Percentiles rank a stretch among this genome's conserved stretches.
These are phyloP conservation scores for Blastomyces gilchristii DNA, from an alignment of 2,329 filamentous ascomycete species.

Conservation along the genomic window DNA sequence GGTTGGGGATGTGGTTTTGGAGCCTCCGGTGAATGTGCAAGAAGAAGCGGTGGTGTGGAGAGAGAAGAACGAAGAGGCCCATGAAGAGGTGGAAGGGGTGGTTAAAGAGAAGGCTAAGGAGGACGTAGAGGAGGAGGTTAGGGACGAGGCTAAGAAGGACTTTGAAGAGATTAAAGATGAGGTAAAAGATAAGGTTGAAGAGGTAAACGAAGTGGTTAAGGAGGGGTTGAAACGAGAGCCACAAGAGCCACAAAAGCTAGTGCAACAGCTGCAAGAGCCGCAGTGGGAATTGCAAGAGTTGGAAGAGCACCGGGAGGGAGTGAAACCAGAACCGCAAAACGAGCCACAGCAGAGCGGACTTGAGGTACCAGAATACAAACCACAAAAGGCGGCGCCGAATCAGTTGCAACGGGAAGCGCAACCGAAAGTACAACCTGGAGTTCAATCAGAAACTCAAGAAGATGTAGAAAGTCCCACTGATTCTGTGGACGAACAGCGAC, in stretches of 20 bases:
- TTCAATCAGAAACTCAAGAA: neutral
- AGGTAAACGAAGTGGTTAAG: neutral
- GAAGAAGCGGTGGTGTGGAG: neutral
- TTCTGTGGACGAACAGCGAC: neutral
- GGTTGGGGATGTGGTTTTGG: neutral
- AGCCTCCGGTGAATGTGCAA: neutral
- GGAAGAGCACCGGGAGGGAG: neutral
- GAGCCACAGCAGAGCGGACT: neutral
- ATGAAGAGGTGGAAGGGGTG: neutral
- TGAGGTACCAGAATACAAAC: neutral
- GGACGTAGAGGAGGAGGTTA: neutral
- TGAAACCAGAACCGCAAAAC: neutral
- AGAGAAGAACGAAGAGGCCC: neutral
- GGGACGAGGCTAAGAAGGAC: neutral
- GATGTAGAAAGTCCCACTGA: neutral
- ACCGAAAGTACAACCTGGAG: neutral
- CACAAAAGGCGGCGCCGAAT: neutral
- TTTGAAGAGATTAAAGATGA: neutral
- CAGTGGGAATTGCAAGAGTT: neutral
- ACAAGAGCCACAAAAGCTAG: neutral
- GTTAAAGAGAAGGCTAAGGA: too few species aligned
- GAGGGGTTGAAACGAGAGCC: neutral
- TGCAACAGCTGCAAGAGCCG: neutral
- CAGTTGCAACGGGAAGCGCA: neutral
- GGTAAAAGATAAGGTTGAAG: neutral